Evolutionary conservation across 1,139 yeast genomes (phyloP), one percentile per base, ranked within the genome.

Genomic region (Blastobotrys apis): DNA sequence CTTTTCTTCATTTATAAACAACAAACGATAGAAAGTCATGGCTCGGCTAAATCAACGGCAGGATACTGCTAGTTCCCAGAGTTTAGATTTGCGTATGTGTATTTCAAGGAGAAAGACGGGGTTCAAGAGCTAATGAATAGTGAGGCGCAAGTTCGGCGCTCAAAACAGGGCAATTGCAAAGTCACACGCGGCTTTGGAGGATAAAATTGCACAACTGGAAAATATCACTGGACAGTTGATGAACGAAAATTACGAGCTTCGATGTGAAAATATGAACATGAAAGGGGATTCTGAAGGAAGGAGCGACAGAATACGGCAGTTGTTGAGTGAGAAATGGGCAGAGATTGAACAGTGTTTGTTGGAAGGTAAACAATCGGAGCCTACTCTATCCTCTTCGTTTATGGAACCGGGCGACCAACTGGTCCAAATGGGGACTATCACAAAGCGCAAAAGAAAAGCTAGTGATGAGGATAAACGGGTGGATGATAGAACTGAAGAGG

Each of bases 121-220:
- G n/a, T n/a, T n/a, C n/a, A n/a, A n/a, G n/a, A n/a, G n/a, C n/a
- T n/a, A 9, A 32, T 10, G n/a, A n/a, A 31, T 12, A 42, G 53
- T 55, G 13, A 53, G 57, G 9, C 47, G 54, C 21, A 50, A 52
- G 31, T 51, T 54, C 27, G 53, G 51, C 12, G 51, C 55, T 13
- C 63, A 60, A 41, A 59, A 59, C 42, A 38, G 57, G 33, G 53
- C 56, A 5, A 48, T 58, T 26, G 64, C 63, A 5, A 51, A 51
- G 37, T 49, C 60, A 8, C 57, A 56, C 36, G 53, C 60, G 4
- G 47, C 51, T 2, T 46, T 57, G 9, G 54, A 53, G 39, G 53
- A 54, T 16, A 54, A 49, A 43, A 49, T 57, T 29, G 41, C 51
- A 30, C 52, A 48, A 39, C 38, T 55, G 44, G 62, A 59, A 40